Evolutionary conservation across 2,329 filamentous ascomycete genomes (phyloP), one percentile per base, ranked within the genome.

Genomic region (Fusarium tanahbumbuense): DNA sequence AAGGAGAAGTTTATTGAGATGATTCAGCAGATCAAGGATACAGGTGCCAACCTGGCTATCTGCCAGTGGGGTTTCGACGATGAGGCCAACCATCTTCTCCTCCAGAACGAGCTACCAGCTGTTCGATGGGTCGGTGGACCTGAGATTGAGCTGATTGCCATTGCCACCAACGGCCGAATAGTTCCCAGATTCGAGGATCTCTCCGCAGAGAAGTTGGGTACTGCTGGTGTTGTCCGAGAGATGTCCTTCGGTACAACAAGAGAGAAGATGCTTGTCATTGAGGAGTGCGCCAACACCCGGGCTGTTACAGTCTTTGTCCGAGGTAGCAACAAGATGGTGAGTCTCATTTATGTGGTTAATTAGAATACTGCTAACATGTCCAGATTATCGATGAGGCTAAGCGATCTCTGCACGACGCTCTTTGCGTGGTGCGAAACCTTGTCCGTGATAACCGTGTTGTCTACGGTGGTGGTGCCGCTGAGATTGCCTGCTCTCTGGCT

Each of bases 31-130:
- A 96, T 99, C 85, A 99, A 99, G 85, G 93, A 93, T 76, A 97
- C 95, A 1, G 96, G 96, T 67, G 96, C 96, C 71, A 99, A 99
- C 84, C 87, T 99, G 66, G 96, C 94, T 70, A 97, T 99, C 78
- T 99, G 96, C 83, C 97, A 99, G 81, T 99, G 97, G 96, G 96
- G 96, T 73, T 99, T 99, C 78, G 96, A 99, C 79, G 96, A 99
- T 78, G 96, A 99, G 84, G 96, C 96, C 69, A 99, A 99, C 85
- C 96, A 99, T 82, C 84, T 99, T 64, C 88, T 99, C 37, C 90
- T 99, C 67, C 97, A 98, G 84, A 98, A 98, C 86, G 87, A 96
- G 77, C 89, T 99, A 11, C 97, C 96, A 12, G 97, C 96, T 40
- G 96, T 99, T 64, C 88, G 96, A 82, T 99, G 96, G 96, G 96